phyloP scores from a whole-genome alignment of 306 rosid species.

The Quillaja saponaria region DNA sequence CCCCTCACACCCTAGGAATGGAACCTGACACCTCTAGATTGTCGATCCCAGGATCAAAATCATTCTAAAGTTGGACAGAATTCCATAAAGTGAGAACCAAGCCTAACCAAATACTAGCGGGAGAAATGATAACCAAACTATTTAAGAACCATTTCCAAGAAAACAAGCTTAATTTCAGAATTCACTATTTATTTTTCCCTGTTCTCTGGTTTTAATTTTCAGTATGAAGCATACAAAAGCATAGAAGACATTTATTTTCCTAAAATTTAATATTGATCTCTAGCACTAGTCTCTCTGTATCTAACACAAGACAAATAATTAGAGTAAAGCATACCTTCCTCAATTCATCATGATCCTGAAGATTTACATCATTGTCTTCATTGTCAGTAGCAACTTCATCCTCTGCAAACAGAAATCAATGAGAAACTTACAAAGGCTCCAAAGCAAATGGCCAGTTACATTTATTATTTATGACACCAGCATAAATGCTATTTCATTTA shows the following conservation, averaged over 20 bases:
- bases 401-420: conserved; percentile 51
- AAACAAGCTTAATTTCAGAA: too few relatives aligned
- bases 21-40: too few relatives aligned
- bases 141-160: too few relatives aligned
- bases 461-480: neutral
- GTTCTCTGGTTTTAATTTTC: too few relatives aligned
- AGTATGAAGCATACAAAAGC: neutral
- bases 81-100: too few relatives aligned
- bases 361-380: conserved; percentile 31
- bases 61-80: too few relatives aligned
- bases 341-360: conserved; percentile 36
- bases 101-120: too few relatives aligned
- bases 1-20: too few relatives aligned
- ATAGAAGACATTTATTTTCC: neutral
- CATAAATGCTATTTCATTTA: neutral
- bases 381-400: conserved; percentile 47
- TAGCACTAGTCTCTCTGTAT: neutral
- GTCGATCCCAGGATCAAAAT: too few relatives aligned
- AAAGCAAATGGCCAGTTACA: conserved; percentile 9
- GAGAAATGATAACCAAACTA: too few relatives aligned
- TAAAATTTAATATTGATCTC: too few relatives aligned
- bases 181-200: too few relatives aligned
- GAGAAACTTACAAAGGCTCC: conserved; percentile 12
- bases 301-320: conserved; percentile 19
- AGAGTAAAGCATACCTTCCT: conserved; percentile 49